These are phyloP conservation scores for Saxispiralis lemnorum DNA, from an alignment of 495 filamentous ascomycete genomes.

Conservation along the genomic window DNA sequence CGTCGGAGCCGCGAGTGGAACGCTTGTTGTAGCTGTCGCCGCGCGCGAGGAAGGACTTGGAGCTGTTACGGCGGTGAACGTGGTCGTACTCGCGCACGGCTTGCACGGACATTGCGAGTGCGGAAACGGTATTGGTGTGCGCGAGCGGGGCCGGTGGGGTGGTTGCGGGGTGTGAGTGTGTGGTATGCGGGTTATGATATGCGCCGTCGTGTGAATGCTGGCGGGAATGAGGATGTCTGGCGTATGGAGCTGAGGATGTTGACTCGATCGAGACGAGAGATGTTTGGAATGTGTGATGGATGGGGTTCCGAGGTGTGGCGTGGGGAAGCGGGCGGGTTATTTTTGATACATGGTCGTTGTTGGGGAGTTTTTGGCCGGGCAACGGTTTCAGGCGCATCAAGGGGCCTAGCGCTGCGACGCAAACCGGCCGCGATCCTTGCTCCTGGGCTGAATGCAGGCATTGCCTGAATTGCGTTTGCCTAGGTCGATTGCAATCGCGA, in stretches of 20 bases:
- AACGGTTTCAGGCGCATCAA: too few species aligned
- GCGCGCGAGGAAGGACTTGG: constrained; percentile 14
- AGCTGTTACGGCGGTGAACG: constrained; percentile 24
- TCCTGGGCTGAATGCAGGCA: too few species aligned
- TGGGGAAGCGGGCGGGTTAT: neutral
- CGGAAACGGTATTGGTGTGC: neutral
- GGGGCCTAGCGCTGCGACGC: too few species aligned
- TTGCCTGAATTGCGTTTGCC: too few species aligned
- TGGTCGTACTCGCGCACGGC: constrained; percentile 26
- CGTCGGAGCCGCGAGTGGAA: constrained; percentile 52
- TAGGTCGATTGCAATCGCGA: too few species aligned
- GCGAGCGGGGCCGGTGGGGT: too few species aligned
- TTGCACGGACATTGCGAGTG: constrained; percentile 13
- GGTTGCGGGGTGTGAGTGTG: too few species aligned
- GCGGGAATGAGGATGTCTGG: constrained; percentile 1
- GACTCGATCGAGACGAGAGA: neutral
- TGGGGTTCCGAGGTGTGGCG: neutral
- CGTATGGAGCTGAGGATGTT: too few species aligned
- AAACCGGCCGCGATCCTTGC: too few species aligned
- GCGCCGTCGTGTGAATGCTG: neutral
- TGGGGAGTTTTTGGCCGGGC: neutral
- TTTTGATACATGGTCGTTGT: neutral
- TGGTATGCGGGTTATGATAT: neutral
- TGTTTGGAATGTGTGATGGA: neutral
- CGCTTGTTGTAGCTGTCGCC: constrained; percentile 32